These are phyloP conservation scores for Dinochytrium kinnereticum DNA, from an alignment of 371 early-diverging fungal species.

Conservation along the genomic window DNA sequence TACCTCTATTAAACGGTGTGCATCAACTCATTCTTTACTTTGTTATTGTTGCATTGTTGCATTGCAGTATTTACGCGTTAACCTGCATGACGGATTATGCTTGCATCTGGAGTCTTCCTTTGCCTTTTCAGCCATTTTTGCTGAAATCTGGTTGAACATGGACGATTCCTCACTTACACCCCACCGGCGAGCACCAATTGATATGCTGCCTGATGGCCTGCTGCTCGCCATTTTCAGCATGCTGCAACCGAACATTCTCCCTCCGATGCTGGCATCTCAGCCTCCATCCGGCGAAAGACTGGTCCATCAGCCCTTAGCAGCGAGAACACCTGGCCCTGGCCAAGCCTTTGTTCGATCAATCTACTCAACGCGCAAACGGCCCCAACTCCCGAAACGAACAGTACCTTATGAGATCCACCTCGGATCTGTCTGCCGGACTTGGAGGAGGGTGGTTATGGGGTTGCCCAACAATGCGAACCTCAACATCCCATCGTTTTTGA, in stretches of 20 bases:
- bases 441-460: background rate
- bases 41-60: too few species aligned
- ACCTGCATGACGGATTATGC: too few species aligned
- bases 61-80: too few species aligned
- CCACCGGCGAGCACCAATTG: background rate
- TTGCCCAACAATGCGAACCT: background rate
- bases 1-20: too few species aligned
- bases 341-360: background rate
- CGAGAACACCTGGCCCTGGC: background rate
- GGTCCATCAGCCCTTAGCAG: background rate
- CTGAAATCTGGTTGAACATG: too few species aligned
- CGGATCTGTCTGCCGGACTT: background rate
- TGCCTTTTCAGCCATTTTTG: too few species aligned
- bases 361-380: background rate
- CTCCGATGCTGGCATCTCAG: background rate
- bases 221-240: background rate
- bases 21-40: too few species aligned
- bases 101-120: too few species aligned
- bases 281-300: conserved; percentile 1
- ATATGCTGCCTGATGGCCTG: background rate
- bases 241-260: background rate
- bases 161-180: too few species aligned
- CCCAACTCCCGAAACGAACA: background rate
- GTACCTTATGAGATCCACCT: conserved; percentile 10
- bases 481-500: background rate